A percentile compares a stretch with the other conserved stretches of the same genome.
phyloP scores from a whole-genome alignment of 2,329 filamentous ascomycete species.

The Verticillium tricorpus region DNA sequence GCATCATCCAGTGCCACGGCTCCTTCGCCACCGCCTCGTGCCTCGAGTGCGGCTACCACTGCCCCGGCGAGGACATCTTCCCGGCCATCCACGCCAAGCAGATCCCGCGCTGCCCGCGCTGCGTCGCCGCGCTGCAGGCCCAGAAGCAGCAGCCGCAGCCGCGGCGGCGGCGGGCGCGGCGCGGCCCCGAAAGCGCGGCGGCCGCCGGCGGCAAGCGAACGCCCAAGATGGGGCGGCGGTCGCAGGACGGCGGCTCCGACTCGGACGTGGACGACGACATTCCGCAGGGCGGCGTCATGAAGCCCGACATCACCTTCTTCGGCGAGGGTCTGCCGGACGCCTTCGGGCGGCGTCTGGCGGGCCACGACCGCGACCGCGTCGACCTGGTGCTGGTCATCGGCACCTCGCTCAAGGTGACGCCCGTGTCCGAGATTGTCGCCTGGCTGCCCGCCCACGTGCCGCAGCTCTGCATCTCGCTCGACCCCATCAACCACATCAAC shows the following conservation, averaged over 20 bases:
- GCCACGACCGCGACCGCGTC: slow-evolving; percentile 72
- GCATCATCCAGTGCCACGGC: slow-evolving; percentile 92
- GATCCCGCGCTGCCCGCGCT: slow-evolving; percentile 74
- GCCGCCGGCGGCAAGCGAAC: slow-evolving; percentile 4
- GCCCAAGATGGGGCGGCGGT: no score
- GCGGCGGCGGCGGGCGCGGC: not conserved
- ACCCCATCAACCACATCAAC: slow-evolving; percentile 81
- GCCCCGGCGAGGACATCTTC: slow-evolving; percentile 74
- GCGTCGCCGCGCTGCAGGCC: slow-evolving; percentile 49
- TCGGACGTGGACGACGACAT: slow-evolving; percentile 49
- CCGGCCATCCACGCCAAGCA: slow-evolving; percentile 69
- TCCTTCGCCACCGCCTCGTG: slow-evolving; percentile 92
- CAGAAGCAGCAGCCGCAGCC: slow-evolving; percentile 28
- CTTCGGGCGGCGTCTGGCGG: slow-evolving; percentile 77
- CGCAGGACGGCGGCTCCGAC: slow-evolving; percentile 32
- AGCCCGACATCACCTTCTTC: slow-evolving; percentile 97
- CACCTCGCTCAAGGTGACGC: slow-evolving; percentile 91
- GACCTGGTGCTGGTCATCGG: slow-evolving; percentile 95
- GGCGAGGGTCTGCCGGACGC: slow-evolving; percentile 82
- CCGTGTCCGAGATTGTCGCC: slow-evolving; percentile 86
- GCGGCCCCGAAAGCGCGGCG: slow-evolving; percentile 27
- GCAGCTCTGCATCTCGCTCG: slow-evolving; percentile 84
- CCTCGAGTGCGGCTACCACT: slow-evolving; percentile 71
- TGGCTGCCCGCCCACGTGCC: slow-evolving; percentile 75
- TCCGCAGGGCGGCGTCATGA: slow-evolving; percentile 76